These are phyloP conservation scores for Porphyra umbilicalis DNA, from an alignment of 31 red algal species.

Conservation along the genomic window DNA sequence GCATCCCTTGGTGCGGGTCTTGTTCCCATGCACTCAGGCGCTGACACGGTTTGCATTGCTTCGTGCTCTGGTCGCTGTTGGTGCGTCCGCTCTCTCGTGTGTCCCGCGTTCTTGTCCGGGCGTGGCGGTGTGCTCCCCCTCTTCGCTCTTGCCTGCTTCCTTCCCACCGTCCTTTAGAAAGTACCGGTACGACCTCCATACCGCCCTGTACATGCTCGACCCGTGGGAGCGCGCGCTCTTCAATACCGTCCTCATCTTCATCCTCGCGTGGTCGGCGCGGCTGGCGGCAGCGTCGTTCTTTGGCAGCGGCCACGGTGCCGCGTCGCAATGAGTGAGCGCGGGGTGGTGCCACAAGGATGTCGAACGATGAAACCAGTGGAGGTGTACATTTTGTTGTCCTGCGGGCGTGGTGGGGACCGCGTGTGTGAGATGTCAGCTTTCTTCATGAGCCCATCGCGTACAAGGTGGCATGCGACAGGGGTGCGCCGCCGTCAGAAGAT, in stretches of 20 bases:
- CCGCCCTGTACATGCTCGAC: constrained; percentile 55
- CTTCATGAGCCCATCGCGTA: too few relatives aligned
- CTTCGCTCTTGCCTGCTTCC: too few relatives aligned
- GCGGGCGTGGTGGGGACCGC: background rate
- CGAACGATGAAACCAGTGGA: background rate
- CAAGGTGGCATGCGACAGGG: too few relatives aligned
- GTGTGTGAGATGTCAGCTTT: too few relatives aligned
- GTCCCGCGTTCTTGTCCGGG: background rate
- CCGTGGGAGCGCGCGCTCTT: constrained; percentile 54
- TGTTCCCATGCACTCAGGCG: too few relatives aligned
- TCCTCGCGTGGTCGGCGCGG: constrained; percentile 18
- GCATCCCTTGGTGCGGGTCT: too few relatives aligned
- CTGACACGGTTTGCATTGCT: too few relatives aligned
- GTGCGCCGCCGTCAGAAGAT: too few relatives aligned
- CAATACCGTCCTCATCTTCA: constrained; percentile 24
- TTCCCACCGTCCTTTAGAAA: constrained; percentile 9
- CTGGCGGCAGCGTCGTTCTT: background rate
- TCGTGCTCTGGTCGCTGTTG: too few relatives aligned
- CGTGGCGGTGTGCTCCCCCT: too few relatives aligned
- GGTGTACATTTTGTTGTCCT: background rate
- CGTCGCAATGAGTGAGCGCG: background rate
- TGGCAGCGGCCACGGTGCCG: background rate
- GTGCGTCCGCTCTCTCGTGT: background rate
- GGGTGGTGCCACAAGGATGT: background rate
- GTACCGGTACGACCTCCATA: constrained; percentile 53